phyloP scores from a whole-genome alignment of 192 early-diverging fungal genomes.

The Coemansia sp. region DNA sequence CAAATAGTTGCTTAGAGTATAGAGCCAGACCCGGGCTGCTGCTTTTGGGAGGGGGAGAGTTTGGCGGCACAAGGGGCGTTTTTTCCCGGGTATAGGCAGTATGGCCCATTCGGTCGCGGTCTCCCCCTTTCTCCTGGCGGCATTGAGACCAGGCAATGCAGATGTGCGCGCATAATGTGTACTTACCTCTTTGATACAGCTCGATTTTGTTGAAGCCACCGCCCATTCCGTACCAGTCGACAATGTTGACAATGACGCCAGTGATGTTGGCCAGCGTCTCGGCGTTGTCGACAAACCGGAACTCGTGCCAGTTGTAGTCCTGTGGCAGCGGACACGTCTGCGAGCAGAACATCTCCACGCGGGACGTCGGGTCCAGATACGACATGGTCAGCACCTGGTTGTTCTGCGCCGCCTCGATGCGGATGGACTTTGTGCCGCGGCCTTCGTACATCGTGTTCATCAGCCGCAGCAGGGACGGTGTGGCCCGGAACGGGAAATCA shows the following conservation, averaged over 20 bases:
- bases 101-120: too few relatives aligned
- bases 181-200: constrained; percentile 46
- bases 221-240: constrained; percentile 56
- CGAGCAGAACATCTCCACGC: constrained; percentile 28
- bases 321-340: constrained; percentile 43
- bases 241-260: constrained; percentile 57
- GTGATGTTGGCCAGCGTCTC: constrained; percentile 42
- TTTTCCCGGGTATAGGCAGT: too few relatives aligned
- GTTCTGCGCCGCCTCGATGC: constrained; percentile 56
- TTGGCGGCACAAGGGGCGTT: too few relatives aligned
- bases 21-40: too few relatives aligned
- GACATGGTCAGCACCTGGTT: constrained; percentile 58
- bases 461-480: constrained; percentile 63
- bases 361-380: constrained; percentile 60
- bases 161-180: neutral
- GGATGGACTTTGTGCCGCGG: constrained; percentile 64
- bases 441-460: constrained; percentile 57
- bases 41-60: too few relatives aligned
- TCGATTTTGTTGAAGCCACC: constrained; percentile 50
- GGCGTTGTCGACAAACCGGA: constrained; percentile 46
- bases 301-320: constrained; percentile 46
- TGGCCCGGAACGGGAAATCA: constrained; percentile 53
- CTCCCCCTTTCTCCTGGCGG: too few relatives aligned
- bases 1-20: too few relatives aligned
- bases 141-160: too few relatives aligned